phyloP scores from a whole-genome alignment of 1,284 basidiomycete species.

The Takashimella koratensis region DNA sequence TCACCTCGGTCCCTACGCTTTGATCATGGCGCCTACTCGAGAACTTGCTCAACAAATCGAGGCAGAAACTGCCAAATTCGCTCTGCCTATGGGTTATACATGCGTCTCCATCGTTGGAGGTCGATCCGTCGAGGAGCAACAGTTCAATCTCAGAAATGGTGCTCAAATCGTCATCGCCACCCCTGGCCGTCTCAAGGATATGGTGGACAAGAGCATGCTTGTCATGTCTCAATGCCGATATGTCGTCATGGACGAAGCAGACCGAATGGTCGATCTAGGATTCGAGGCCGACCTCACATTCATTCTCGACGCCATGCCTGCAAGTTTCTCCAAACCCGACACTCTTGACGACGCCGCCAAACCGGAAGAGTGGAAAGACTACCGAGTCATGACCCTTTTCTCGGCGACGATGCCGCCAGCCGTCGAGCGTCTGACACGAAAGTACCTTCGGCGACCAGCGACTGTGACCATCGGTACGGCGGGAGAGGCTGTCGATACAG shows the following conservation, averaged over 20 bases:
- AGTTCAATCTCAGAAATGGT: constrained; percentile 90
- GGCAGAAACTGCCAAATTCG: constrained; percentile 86
- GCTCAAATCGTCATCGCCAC: constrained; percentile 98
- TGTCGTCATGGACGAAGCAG: constrained; percentile 99
- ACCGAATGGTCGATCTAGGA: constrained; percentile 96
- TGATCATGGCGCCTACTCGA: constrained; percentile 93
- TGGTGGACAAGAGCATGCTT: constrained; percentile 90
- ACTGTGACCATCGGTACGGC: constrained; percentile 97
- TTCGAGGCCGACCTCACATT: constrained; percentile 93
- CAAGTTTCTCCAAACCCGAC: constrained; percentile 79
- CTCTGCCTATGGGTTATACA: constrained; percentile 75
- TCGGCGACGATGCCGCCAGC: constrained; percentile 97
- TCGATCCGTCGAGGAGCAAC: constrained; percentile 90
- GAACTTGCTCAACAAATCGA: constrained; percentile 98
- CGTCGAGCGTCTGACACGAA: constrained; percentile 88
- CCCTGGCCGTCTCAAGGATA: constrained; percentile 94
- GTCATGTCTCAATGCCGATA: constrained; percentile 96
- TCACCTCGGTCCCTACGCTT: constrained; percentile 86
- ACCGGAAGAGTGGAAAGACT: constrained; percentile 62
- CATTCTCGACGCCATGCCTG: constrained; percentile 88
- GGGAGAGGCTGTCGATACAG: constrained; percentile 94
- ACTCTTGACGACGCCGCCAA: constrained; percentile 55
- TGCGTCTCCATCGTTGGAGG: constrained; percentile 98
- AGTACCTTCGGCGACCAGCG: constrained; percentile 88
- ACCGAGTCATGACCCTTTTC: constrained; percentile 87